Evolutionary conservation across 177 flowering plant genomes (phyloP).

Genomic region (Telopea speciosissima): DNA sequence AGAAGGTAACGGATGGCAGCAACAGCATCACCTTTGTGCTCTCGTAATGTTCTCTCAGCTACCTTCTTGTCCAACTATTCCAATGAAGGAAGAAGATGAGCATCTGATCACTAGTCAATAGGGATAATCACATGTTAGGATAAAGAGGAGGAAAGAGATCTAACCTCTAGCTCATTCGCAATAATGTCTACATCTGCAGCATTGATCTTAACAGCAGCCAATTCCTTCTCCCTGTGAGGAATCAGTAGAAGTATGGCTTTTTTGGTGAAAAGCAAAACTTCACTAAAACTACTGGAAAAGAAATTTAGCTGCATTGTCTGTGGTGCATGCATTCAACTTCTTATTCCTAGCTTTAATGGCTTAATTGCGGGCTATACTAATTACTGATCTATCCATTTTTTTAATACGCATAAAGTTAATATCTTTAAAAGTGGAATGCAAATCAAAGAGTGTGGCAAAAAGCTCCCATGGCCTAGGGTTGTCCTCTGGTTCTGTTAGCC

Average conservation of each 20-base stretch:
- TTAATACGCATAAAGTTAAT: too few relatives aligned
- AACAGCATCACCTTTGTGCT: slow-evolving; percentile 97
- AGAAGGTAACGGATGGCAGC: slow-evolving; percentile 80
- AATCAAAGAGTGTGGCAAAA: too few relatives aligned
- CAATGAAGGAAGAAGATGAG: neutral
- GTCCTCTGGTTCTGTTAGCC: too few relatives aligned
- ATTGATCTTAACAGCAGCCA: slow-evolving; percentile 91
- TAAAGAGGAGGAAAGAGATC: neutral
- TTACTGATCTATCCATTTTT: too few relatives aligned
- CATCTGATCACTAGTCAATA: neutral
- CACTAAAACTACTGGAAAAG: too few relatives aligned
- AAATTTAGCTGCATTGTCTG: too few relatives aligned
- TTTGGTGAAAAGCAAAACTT: too few relatives aligned
- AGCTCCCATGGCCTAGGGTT: too few relatives aligned
- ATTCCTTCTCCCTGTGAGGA: slow-evolving; percentile 70
- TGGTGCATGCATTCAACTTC: too few relatives aligned
- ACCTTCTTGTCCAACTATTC: slow-evolving; percentile 90
- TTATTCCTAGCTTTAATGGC: too few relatives aligned
- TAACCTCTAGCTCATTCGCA: slow-evolving; percentile 87
- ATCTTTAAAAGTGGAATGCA: too few relatives aligned
- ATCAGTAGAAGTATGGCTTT: slow-evolving; percentile 8
- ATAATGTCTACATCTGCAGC: slow-evolving; percentile 84
- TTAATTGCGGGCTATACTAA: too few relatives aligned
- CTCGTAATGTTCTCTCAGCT: slow-evolving; percentile 94
- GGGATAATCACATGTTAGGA: neutral